Evolutionary conservation across 768 basidiomycete species (phyloP).

Genomic region (Leccinum aurantiacum): DNA sequence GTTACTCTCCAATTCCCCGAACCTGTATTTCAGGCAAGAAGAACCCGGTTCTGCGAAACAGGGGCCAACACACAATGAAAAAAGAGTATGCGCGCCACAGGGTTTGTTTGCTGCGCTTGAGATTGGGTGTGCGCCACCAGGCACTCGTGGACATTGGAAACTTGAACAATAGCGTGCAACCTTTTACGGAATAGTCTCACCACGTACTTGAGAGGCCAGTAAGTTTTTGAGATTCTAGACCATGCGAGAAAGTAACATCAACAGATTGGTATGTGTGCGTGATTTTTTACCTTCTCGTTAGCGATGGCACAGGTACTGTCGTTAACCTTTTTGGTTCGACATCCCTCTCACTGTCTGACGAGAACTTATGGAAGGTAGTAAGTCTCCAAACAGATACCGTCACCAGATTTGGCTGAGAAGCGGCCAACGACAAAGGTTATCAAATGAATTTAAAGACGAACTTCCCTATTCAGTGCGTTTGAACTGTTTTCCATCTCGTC

Average conservation of each 20-base stretch:
- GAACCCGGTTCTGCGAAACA: slow-evolving; percentile 10
- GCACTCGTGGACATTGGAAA: slow-evolving; percentile 14
- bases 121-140: slow-evolving; percentile 15
- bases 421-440: neutral
- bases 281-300: neutral
- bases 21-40: neutral
- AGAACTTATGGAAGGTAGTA: neutral
- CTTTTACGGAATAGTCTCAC: slow-evolving; percentile 14
- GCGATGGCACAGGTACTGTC: neutral
- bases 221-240: slow-evolving; percentile 1
- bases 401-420: neutral
- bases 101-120: slow-evolving; percentile 11
- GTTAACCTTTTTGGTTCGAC: neutral
- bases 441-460: neutral
- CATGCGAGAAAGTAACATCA: slow-evolving; percentile 1
- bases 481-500: neutral
- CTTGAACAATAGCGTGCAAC: slow-evolving; percentile 10
- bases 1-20: neutral
- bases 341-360: neutral
- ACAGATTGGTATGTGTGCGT: neutral
- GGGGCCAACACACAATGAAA: slow-evolving; percentile 1
- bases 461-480: slow-evolving; percentile 1
- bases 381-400: neutral
- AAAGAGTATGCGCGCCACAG: slow-evolving; percentile 18
- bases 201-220: slow-evolving; percentile 15